Evolutionary conservation across 257 asterid species (phyloP).

Genomic region (Cynanchum wilfordii): DNA sequence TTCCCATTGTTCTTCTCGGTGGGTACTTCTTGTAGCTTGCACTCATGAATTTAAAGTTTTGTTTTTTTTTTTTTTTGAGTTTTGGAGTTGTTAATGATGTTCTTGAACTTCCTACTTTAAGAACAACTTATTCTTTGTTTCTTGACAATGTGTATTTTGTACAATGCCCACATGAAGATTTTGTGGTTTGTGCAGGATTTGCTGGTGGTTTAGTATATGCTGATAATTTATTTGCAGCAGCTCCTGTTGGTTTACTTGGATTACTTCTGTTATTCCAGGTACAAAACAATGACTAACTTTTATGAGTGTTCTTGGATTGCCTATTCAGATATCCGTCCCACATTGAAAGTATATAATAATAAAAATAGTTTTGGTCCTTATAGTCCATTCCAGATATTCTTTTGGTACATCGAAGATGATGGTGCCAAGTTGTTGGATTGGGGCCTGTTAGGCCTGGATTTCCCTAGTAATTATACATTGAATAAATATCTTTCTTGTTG

Average conservation of each 20-base stretch:
- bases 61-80: neutral
- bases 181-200: conserved; percentile 42
- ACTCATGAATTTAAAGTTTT: too few species aligned
- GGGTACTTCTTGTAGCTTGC: conserved; percentile 2
- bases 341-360: too few species aligned
- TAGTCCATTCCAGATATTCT: too few species aligned
- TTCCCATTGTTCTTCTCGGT: conserved; percentile 82
- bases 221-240: conserved; percentile 73
- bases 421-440: too few species aligned
- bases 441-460: neutral
- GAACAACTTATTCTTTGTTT: neutral
- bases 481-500: neutral
- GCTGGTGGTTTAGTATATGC: conserved; percentile 64
- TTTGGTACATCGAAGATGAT: too few species aligned
- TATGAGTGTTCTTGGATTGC: neutral
- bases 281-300: neutral
- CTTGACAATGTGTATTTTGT: neutral
- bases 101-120: neutral
- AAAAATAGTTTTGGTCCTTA: too few species aligned
- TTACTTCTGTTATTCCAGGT: conserved; percentile 91
- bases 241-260: conserved; percentile 82
- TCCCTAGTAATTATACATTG: neutral
- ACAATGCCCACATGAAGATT: neutral
- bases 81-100: neutral
- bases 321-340: too few species aligned